Percentiles rank a stretch among this genome's conserved stretches.
Evolutionary conservation across 306 rosid genomes (phyloP).

Genomic region (Castanopsis chinensis): DNA sequence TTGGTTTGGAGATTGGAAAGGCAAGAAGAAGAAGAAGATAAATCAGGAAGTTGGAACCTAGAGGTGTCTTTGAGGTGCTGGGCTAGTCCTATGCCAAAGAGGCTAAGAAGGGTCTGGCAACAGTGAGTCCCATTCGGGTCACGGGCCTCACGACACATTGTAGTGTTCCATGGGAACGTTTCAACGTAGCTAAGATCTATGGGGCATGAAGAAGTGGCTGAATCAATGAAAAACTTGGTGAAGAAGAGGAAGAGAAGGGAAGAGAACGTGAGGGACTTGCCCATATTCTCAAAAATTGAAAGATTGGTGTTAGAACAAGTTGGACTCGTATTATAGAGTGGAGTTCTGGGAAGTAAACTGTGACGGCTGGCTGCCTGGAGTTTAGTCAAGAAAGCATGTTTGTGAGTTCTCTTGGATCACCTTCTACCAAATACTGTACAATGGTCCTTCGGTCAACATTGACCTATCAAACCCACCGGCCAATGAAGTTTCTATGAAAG

Average conservation of each 20-base stretch:
- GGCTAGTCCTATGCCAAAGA: conserved; percentile 62
- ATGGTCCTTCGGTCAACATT: neutral
- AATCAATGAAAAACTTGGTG: neutral
- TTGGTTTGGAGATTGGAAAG: conserved; percentile 38
- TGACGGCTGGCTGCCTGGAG: neutral
- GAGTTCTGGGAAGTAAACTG: neutral
- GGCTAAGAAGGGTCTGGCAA: conserved; percentile 62
- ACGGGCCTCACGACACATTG: conserved; percentile 44
- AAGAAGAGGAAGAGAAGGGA: conserved; percentile 4
- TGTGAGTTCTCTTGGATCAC: neutral
- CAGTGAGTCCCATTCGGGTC: conserved; percentile 36
- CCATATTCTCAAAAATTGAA: conserved; percentile 7
- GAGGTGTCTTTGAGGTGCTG: conserved; percentile 58
- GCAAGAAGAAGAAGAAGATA: conserved; percentile 49
- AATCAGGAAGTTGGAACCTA: conserved; percentile 48
- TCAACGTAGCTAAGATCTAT: conserved; percentile 64
- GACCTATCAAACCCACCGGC: neutral
- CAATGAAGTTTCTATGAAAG: neutral
- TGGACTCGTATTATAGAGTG: neutral
- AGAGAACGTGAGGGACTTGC: conserved; percentile 1
- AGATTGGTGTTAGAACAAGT: neutral
- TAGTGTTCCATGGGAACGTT: conserved; percentile 73
- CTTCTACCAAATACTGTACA: too few species aligned
- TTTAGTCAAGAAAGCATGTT: neutral
- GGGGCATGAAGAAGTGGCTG: conserved; percentile 48